Evolutionary conservation across 1,284 basidiomycete species (phyloP), one percentile per base, ranked within the genome.

Genomic region (Sporisorium iseilematis-ciliati): DNA sequence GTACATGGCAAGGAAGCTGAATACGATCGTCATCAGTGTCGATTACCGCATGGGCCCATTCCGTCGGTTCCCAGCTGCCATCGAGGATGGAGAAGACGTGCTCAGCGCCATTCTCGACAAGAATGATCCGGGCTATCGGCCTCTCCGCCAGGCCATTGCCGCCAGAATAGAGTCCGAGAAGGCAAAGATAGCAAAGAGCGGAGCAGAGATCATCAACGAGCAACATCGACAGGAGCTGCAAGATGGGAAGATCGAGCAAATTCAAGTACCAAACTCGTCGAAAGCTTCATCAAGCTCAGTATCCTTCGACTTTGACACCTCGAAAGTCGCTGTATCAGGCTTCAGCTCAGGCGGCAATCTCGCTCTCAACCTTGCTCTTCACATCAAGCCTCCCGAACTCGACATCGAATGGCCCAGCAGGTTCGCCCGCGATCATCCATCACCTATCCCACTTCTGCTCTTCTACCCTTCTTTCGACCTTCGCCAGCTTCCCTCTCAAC

Each of bases 341-440:
- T 81, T 80, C 63, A 78, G 75, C 51, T 81, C 81, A 0, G 82
- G 82, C 20, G 82, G 77, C 21, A 82, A 82, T 31, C 71, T 84
- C 23, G 81, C 81, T 0, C 61, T 84, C 58, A 76, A 76, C 41
- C 59, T 76, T 0, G 74, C 65, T 1, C 69, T 76, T 7, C 69
- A 76, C 59, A 67, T 76, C 51, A 42, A 62, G 25, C 74, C 74
- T 6, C 74, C 74, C 1, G 65, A 76, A 43, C 69, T 76, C 31
- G 58, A 65, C 7, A 50, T 6, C 0, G 61, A 68, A 41, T 76
- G 74, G 74, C 74, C 74, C 0, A 54, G 57, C 49, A 59, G 54
- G 7, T 76, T 72, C 20, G 62, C 65, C 5, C 46, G 29, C 14
- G 33, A 72, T 8, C 55, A 72, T 23, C 55, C 69, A 0, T 50